phyloP scores from a whole-genome alignment of 2,329 filamentous ascomycete genomes.

The Alternaria sp. region DNA sequence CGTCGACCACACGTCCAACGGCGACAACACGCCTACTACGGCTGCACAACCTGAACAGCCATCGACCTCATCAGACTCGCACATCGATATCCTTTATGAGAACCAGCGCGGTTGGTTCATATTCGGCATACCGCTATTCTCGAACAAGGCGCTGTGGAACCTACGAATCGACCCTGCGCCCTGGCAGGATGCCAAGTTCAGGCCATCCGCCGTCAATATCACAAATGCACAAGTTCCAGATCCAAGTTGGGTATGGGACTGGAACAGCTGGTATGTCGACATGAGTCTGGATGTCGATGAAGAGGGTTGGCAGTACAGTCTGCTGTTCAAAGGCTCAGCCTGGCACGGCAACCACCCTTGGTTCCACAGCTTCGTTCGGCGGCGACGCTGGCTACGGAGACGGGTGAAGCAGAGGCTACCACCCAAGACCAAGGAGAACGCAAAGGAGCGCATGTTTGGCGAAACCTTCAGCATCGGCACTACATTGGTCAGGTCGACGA shows the following conservation, averaged over 20 bases:
- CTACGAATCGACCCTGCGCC: constrained; percentile 84
- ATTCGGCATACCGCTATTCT: constrained; percentile 91
- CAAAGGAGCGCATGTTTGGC: constrained; percentile 47
- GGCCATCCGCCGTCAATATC: constrained; percentile 72
- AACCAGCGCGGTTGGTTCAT: constrained; percentile 92
- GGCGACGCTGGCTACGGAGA: constrained; percentile 87
- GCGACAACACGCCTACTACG: constrained; percentile 43
- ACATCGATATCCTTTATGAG: constrained; percentile 88
- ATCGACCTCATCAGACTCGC: constrained; percentile 33
- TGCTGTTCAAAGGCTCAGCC: constrained; percentile 71
- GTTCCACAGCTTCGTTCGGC: constrained; percentile 94
- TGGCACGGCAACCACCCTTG: constrained; percentile 92
- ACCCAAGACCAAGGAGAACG: constrained; percentile 43
- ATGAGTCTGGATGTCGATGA: constrained; percentile 86
- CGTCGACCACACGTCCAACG: constrained; percentile 62
- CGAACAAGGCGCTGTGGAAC: constrained; percentile 74
- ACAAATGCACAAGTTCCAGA: constrained; percentile 92
- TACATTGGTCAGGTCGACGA: constrained; percentile 44
- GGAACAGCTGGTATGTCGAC: constrained; percentile 76
- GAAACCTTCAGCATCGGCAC: constrained; percentile 51
- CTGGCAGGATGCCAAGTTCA: constrained; percentile 76
- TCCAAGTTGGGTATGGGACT: constrained; percentile 92
- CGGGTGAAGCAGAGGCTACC: constrained; percentile 70
- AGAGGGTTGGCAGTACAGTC: constrained; percentile 96
- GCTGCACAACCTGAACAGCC: constrained; percentile 26